Evolutionary conservation across 192 early-diverging fungal genomes (phyloP).

Genomic region (Backusella morwellensis): DNA sequence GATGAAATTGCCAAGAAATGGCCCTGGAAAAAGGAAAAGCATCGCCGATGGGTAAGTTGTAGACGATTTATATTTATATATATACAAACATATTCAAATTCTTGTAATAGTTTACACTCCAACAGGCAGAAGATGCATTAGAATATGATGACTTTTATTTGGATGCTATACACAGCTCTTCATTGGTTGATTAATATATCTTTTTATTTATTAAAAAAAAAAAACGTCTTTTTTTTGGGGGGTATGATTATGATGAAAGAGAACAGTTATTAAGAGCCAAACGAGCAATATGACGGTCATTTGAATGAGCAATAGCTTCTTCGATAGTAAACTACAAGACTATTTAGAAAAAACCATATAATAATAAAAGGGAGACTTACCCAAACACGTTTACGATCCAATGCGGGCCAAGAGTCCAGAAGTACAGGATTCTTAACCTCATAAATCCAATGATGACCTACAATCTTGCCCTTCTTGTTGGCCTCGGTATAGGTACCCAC

Average conservation of each 20-base stretch:
- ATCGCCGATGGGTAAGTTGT: background rate
- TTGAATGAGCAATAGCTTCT: constrained; percentile 14
- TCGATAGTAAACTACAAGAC: constrained; percentile 16
- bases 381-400: constrained; percentile 27
- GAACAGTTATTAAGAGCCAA: constrained; percentile 23
- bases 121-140: background rate
- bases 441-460: constrained; percentile 35
- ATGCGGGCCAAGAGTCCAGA: constrained; percentile 19
- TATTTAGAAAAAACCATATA: background rate
- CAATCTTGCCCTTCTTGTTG: constrained; percentile 37
- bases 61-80: no score
- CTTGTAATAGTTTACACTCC: background rate
- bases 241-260: background rate
- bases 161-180: background rate
- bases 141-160: constrained; percentile 4
- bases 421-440: constrained; percentile 13
- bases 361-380: constrained; percentile 2
- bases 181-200: background rate
- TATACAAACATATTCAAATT: background rate
- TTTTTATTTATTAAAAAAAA: background rate
- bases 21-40: background rate
- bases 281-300: constrained; percentile 21
- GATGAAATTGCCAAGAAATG: constrained; percentile 6
- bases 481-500: constrained; percentile 34
- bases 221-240: background rate